Conservation (phyloP, 2,329 filamentous ascomycete genomes). For the Alternaria hordeiaustralica region DNA sequence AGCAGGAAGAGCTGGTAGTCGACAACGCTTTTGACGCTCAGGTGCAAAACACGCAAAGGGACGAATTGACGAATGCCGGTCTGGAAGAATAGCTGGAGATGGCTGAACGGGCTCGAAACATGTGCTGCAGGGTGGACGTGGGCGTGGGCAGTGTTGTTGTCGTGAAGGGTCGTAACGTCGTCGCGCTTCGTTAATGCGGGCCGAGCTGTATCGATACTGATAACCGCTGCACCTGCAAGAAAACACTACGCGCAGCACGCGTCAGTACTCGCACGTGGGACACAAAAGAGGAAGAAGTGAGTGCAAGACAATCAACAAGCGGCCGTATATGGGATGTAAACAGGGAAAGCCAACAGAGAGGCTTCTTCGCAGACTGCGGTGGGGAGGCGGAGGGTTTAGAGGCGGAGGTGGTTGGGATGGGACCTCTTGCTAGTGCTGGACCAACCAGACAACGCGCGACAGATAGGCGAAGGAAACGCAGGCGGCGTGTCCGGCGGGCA, state of each 20-base stretch:
- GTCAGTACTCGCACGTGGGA: slow-evolving; percentile 31
- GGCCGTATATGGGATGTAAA: slow-evolving; percentile 31
- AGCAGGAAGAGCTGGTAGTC: slow-evolving; percentile 27
- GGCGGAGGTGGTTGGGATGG: slow-evolving; percentile 53
- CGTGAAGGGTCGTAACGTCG: slow-evolving; percentile 42
- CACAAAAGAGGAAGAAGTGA: slow-evolving; percentile 11
- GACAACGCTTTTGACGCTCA: slow-evolving; percentile 41
- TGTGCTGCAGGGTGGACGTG: slow-evolving; percentile 25
- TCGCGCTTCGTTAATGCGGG: slow-evolving; percentile 40
- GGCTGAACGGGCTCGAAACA: slow-evolving; percentile 20
- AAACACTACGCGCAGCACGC: slow-evolving; percentile 33
- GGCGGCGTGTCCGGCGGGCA: slow-evolving; percentile 16
- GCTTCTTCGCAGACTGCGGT: slow-evolving; percentile 38
- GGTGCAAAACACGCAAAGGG: slow-evolving; percentile 40
- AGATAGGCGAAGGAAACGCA: slow-evolving; percentile 49
- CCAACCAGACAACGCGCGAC: slow-evolving; percentile 39
- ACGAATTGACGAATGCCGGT: slow-evolving; percentile 37
- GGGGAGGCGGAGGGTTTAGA: slow-evolving; percentile 47
- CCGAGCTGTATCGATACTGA: slow-evolving; percentile 42
- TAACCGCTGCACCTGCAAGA: slow-evolving; percentile 31
- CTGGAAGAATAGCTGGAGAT: slow-evolving; percentile 35
- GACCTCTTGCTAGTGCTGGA: slow-evolving; percentile 46
- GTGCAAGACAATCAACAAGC: slow-evolving; percentile 14
- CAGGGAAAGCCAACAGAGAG: slow-evolving; percentile 29
- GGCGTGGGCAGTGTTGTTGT: slow-evolving; percentile 19